phyloP scores from a whole-genome alignment of 306 rosid species.

The Rubus parviflorus region DNA sequence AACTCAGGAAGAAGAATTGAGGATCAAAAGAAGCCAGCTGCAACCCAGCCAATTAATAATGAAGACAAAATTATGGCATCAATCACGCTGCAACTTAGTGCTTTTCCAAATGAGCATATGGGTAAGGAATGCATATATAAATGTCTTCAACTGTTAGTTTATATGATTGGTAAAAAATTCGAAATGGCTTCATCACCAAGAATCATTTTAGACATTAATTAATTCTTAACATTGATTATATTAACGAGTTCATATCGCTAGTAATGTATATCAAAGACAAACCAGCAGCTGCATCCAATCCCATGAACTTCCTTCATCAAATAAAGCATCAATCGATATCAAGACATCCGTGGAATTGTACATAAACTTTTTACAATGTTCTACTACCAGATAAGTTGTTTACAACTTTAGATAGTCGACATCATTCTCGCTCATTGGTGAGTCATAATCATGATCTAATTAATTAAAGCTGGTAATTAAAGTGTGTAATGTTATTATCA shows the following conservation, averaged over 20 bases:
- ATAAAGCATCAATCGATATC: too few species aligned
- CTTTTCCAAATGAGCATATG: neutral
- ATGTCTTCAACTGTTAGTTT: neutral
- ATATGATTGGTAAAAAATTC: too few species aligned
- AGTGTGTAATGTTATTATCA: neutral
- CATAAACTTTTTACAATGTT: neutral
- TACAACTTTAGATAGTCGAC: neutral
- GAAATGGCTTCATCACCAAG: too few species aligned
- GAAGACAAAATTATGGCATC: neutral
- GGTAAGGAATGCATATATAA: too few species aligned
- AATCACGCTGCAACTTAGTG: neutral
- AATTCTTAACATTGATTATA: too few species aligned
- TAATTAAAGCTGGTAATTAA: too few species aligned
- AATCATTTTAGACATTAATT: too few species aligned
- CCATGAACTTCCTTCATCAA: too few species aligned
- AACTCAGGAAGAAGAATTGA: neutral
- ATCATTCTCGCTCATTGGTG: neutral
- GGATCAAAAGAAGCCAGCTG: neutral
- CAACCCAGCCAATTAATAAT: neutral
- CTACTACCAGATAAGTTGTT: neutral
- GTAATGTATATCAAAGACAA: too few species aligned
- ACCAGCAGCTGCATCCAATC: too few species aligned
- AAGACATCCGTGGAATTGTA: neutral
- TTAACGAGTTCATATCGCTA: too few species aligned
- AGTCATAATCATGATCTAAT: conserved; percentile 9